A percentile compares a stretch with the other conserved stretches of the same genome.
phyloP scores from a whole-genome alignment of 73 alveolate species.

The Tetrahymena malaccensis region DNA sequence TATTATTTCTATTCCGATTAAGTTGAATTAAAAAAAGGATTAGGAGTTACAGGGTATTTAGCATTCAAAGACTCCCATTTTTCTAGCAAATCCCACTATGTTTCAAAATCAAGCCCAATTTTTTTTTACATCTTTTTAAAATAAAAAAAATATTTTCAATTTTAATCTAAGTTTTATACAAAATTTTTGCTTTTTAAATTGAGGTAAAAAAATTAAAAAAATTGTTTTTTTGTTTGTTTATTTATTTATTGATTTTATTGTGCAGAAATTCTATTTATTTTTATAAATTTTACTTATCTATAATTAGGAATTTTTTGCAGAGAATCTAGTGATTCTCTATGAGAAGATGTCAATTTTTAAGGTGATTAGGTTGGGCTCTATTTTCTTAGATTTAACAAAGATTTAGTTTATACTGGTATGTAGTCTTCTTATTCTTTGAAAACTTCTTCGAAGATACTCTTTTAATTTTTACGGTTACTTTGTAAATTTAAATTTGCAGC shows the following conservation, averaged over 20 bases:
- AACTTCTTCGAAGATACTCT: background rate
- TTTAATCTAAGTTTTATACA: too few relatives aligned
- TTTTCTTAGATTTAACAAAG: background rate
- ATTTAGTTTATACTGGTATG: background rate
- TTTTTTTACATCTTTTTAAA: background rate
- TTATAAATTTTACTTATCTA: background rate
- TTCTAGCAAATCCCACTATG: background rate
- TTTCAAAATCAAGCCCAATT: background rate
- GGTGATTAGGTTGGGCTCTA: background rate
- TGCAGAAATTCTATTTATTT: too few relatives aligned
- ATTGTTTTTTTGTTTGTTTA: too few relatives aligned
- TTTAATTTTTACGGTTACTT: background rate
- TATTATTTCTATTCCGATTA: background rate
- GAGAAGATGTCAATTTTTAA: background rate
- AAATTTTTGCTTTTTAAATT: too few relatives aligned
- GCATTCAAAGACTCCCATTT: background rate
- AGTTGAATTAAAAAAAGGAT: background rate
- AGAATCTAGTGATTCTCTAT: background rate
- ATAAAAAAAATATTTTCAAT: too few relatives aligned
- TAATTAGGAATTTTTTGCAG: background rate
- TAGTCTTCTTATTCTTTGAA: background rate
- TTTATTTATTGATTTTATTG: too few relatives aligned
- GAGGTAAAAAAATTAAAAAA: too few relatives aligned
- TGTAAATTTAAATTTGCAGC: background rate
- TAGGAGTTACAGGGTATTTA: background rate